phyloP scores from a whole-genome alignment of 352 stramenopile species.

The Phytophthora pluvialis region DNA sequence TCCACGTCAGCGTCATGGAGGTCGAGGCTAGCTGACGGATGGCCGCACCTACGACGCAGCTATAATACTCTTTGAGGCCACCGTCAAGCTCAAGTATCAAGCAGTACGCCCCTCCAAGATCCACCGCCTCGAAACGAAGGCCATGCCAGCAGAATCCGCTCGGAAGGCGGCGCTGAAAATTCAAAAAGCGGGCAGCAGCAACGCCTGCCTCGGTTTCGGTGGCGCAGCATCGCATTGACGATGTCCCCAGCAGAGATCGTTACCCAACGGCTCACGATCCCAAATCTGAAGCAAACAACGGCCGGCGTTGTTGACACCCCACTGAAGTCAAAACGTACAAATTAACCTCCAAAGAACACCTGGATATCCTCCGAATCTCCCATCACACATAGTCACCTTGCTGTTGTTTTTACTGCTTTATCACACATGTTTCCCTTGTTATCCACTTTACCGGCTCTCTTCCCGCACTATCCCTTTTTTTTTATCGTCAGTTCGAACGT shows the following conservation, averaged over 20 bases:
- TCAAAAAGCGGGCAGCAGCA: not conserved
- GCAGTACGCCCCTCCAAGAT: conserved; percentile 14
- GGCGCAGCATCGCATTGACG: conserved; percentile 27
- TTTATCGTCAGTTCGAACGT: conserved; percentile 20
- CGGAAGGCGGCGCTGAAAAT: conserved; percentile 14
- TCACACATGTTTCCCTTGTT: not conserved
- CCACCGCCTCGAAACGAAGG: not conserved
- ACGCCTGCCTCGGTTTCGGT: conserved; percentile 13
- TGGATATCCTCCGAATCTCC: not conserved
- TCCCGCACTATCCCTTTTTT: conserved; percentile 31
- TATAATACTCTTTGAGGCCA: not conserved
- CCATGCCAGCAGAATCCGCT: conserved; percentile 9
- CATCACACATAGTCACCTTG: not conserved
- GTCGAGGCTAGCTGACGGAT: conserved; percentile 9
- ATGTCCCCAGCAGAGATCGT: conserved; percentile 7
- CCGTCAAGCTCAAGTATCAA: not conserved
- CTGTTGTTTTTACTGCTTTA: not conserved
- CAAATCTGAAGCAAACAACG: conserved; percentile 11
- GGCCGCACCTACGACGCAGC: not conserved
- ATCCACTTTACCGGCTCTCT: not conserved
- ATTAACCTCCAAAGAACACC: not conserved
- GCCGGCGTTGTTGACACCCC: conserved; percentile 6
- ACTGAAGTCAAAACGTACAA: conserved; percentile 14
- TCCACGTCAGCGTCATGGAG: conserved; percentile 30
- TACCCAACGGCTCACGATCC: conserved; percentile 21